Conservation (phyloP, 108 stramenopile genomes). For the Aurantiochytrium sp. region DNA sequence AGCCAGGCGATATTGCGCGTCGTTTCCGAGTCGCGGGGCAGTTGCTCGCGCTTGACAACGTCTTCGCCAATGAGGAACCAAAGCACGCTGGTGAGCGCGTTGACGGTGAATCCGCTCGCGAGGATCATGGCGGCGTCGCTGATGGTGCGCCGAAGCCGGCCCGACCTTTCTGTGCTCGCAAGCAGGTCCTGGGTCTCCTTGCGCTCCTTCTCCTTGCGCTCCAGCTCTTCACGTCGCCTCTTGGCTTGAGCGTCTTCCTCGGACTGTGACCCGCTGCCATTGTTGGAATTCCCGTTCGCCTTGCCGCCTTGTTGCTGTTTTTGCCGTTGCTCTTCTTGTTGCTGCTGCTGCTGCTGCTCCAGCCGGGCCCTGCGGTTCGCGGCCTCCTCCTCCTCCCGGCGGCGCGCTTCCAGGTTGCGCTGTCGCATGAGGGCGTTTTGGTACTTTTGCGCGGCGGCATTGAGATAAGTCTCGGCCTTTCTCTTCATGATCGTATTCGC, state of each 20-base stretch:
- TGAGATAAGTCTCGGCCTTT: neutral
- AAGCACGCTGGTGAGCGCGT: neutral
- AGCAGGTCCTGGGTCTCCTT: neutral
- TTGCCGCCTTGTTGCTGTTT: too few species aligned
- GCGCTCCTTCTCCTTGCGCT: neutral
- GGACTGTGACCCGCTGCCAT: neutral
- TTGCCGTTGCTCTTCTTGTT: too few species aligned
- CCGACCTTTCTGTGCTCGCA: neutral
- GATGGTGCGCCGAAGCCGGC: neutral
- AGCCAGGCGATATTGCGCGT: neutral
- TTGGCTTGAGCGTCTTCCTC: neutral
- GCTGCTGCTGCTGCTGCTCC: neutral
- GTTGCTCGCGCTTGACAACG: neutral
- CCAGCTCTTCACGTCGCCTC: neutral
- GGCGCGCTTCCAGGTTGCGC: neutral
- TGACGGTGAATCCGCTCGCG: neutral
- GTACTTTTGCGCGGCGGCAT: neutral
- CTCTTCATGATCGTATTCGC: neutral
- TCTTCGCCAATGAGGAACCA: conserved; percentile 22
- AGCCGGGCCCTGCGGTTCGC: too few species aligned
- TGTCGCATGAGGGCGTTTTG: neutral
- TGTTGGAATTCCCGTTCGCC: neutral
- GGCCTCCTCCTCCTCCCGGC: neutral
- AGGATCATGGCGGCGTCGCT: conserved; percentile 22
- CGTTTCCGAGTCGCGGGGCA: neutral